Base-by-base conservation (phyloP, 2,329 filamentous ascomycete species). In the Cladophialophora exuberans region DNA sequence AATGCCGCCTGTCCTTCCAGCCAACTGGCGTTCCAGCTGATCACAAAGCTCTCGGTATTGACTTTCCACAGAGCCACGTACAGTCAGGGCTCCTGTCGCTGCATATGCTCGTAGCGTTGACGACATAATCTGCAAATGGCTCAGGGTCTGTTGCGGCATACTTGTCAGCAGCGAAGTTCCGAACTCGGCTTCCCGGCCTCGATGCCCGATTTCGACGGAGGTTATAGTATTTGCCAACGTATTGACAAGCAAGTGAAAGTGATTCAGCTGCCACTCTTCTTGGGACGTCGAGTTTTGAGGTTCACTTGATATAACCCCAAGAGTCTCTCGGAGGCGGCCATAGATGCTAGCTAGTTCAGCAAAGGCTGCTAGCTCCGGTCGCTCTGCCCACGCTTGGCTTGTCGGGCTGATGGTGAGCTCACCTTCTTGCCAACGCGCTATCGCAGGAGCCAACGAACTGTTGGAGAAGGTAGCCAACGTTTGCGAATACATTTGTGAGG, bases 81-180 rank as follows among this genome's bases (percentile, higher is more conserved):
- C 53, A 3, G 57, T 57, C 36, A 93, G 79, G 3, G 84, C 84
- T 1, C 90, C 89, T 55, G 96, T 79, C 1, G 90, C 83, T 51
- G 92, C 82, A 70, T 94, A 97, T 0, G 92, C 92, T 25, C 88
- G 83, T 1, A 89, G 88, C 1, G 92, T 97, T 74, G 97, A 94
- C 1, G 90, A 86, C 20, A 97, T 77, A 23, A 97, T 86, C 44
- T 92, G 88, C 23, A 99, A 79, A 69, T 97, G 91, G 1, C 89
- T 94, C 56, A 99, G 76, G 1, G 84, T 82, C 69, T 96, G 86
- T 53, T 93, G 88, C 0, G 94, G 87, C 47, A 97, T 87, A 65
- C 87, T 91, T 62, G 93, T 88, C 17, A 97, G 73, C 41, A 97
- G 75, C 4, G 88, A 93, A 70, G 84, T 80, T 50, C 89, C 87